Conservation (phyloP, 2,329 filamentous ascomycete genomes). For the Lomentospora prolificans region DNA sequence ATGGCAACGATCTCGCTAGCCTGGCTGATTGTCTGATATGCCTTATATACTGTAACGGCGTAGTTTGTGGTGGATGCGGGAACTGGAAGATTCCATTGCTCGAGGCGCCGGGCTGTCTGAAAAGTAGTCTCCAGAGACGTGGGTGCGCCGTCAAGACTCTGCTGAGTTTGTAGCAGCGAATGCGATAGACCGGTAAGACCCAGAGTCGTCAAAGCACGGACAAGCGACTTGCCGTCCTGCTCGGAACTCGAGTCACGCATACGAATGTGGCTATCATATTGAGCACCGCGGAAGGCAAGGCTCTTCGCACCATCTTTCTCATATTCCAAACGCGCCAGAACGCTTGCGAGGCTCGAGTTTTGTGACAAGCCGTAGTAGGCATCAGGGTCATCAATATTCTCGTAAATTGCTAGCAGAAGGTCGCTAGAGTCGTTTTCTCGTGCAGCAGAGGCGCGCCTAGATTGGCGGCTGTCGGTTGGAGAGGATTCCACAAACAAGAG, state of each 20-base stretch:
- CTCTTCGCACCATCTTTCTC: constrained; percentile 82
- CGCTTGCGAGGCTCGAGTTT: constrained; percentile 62
- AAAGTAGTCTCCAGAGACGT: constrained; percentile 63
- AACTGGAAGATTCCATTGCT: constrained; percentile 83
- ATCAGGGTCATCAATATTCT: constrained; percentile 90
- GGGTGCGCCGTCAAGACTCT: constrained; percentile 46
- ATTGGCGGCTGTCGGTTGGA: constrained; percentile 37
- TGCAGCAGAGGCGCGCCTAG: constrained; percentile 56
- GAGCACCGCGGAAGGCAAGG: constrained; percentile 80
- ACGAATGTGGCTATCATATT: constrained; percentile 77
- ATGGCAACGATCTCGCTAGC: constrained; percentile 47
- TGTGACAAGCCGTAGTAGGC: constrained; percentile 88
- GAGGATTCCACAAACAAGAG: constrained; percentile 71
- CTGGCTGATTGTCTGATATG: constrained; percentile 68
- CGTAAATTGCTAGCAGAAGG: constrained; percentile 72
- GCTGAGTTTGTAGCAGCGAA: constrained; percentile 61
- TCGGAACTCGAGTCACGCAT: constrained; percentile 43
- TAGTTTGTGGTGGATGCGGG: constrained; percentile 53
- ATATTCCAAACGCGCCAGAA: constrained; percentile 77
- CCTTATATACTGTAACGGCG: constrained; percentile 64
- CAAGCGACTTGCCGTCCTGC: constrained; percentile 56
- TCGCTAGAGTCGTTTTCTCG: constrained; percentile 48
- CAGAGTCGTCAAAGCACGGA: constrained; percentile 68
- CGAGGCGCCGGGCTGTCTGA: constrained; percentile 68
- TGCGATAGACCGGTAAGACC: constrained; percentile 81